phyloP scores from a whole-genome alignment of 2,329 filamentous ascomycete genomes.

The Cladophialophora bantiana region DNA sequence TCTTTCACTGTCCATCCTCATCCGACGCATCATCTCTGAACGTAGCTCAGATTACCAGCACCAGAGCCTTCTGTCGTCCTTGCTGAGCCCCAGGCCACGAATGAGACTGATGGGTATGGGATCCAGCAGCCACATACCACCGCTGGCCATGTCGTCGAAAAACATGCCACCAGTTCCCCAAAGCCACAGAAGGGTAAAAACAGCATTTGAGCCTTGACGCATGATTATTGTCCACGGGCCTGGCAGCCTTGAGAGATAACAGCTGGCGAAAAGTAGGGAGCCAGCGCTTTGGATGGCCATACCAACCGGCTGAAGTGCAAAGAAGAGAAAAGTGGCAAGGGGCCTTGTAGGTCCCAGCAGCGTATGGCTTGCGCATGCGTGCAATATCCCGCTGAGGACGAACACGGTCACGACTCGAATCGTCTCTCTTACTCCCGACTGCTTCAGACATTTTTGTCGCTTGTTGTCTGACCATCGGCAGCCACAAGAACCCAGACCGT shows the following conservation, averaged over 20 bases:
- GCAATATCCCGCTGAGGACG: constrained; percentile 14
- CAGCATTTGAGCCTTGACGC: constrained; percentile 6
- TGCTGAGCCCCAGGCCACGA: constrained; percentile 8
- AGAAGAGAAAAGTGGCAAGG: constrained; percentile 2
- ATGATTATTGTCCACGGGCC: neutral
- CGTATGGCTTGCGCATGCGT: constrained; percentile 18
- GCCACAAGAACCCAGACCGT: neutral
- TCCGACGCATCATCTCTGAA: too few species aligned
- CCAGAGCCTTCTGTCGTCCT: constrained; percentile 12
- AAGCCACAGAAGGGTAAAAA: constrained; percentile 11
- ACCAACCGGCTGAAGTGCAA: constrained; percentile 10
- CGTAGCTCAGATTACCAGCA: constrained; percentile 4
- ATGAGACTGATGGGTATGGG: constrained; percentile 9
- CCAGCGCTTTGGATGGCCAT: constrained; percentile 1
- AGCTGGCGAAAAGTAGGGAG: neutral
- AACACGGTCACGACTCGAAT: constrained; percentile 6
- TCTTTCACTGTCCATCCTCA: too few species aligned
- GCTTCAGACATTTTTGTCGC: neutral
- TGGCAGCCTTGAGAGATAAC: neutral
- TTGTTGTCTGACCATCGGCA: neutral
- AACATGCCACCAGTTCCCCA: constrained; percentile 9
- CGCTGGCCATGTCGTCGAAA: constrained; percentile 7
- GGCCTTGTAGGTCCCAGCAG: constrained; percentile 7
- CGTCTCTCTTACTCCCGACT: neutral
- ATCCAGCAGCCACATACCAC: constrained; percentile 16